Base-by-base conservation (phyloP, 257 asterid genomes). In the Anisodus acutangulus region DNA sequence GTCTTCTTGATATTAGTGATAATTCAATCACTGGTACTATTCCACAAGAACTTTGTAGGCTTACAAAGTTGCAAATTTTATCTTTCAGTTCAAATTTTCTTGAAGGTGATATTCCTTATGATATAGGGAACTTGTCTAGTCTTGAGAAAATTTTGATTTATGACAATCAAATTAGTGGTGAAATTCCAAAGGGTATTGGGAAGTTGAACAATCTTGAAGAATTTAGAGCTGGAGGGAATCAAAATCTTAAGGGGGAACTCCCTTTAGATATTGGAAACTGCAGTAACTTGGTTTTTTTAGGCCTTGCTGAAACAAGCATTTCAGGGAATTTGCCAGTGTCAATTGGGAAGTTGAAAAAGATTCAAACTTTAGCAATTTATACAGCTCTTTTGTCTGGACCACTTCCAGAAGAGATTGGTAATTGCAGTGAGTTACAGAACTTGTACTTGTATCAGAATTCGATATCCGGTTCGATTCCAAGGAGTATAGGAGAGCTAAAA, bases 191-290 rank as follows among this genome's bases (percentile, higher is more conserved):
- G 70, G 91, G 93, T 71, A 54, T 97, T 3, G 99, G 98, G 2
- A 80, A 87, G n/a, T 57, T 97, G 92, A 78, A 81, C 5, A 88
- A 85, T 17, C 97, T 97, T 22, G 93, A 94, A 26, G 84, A 89
- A 0, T 84, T 97, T 86, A 85, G 99, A 79, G 97, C 97, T 11
- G 99, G 99, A 5, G 99, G 99, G 41, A 97, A 97, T 71, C 97
- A 90, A 68, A 92, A 97, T 87, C 94, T 97, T 41, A 88, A 87
- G 19, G 99, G 99, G 0, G 90, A 84, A 39, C 76, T 97, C 85
- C 99, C 99, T 37, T 35, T 2, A 3, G 98, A 92, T 89, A 91
- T 97, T 79, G 99, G 99, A 6, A 93, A 90, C 91, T 97, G 99
- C 91, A 86, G 89, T 8, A 95, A 87, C 37, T 85, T 97, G 89